Base-by-base conservation (phyloP, 495 filamentous ascomycete genomes). In the Aspergillus carlsbadensis region DNA sequence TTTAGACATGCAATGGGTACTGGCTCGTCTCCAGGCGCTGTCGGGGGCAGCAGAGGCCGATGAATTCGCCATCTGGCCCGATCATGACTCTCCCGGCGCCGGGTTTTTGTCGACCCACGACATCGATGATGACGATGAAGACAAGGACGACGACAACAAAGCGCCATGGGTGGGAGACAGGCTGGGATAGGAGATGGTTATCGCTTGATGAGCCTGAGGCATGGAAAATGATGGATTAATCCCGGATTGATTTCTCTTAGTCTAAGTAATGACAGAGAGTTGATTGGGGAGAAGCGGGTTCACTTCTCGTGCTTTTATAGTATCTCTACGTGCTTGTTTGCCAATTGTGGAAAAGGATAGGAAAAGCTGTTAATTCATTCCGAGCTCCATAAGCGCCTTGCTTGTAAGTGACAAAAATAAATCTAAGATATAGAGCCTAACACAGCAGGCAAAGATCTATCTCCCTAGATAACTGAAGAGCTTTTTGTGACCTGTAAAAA, bases 181-280 rank as follows among this genome's bases (percentile, higher is more conserved):
- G 69, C 10, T 73, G 74, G 74, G 74, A 77, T 64, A 55, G 66
- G 15, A 63, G 74, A 29, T 77, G 74, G 74, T 62, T 62, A 43
- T 54, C 47, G 1, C 51, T 73, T 11, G 69, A 65, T 21, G 58
- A 61, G 39, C 56, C 63, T 56, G 68, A 63, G 17, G 63, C 67
- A 20, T 77, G 75, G 74, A 74, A 74, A 56, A 65, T 68, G 15
- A 45, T 50, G 40, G 61, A 64, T 55, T 48, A 15, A 53, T 50
- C 8, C 15, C 20, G 0, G 31, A 3, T 31, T 26, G 4, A 20
- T 24, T 6, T 45, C 2, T 17, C 18, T 41, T 41, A n/a, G 39
- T 24, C 20, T 24, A 1, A 10, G 41, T 13, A 22, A 11, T 4
- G 20, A 43, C 22, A 4, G 13, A 3, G n/a, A 2, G 26, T 29